These are phyloP conservation scores for Kwoniella mangroviensis DNA, from an alignment of 768 basidiomycete species.

Conservation along the genomic window DNA sequence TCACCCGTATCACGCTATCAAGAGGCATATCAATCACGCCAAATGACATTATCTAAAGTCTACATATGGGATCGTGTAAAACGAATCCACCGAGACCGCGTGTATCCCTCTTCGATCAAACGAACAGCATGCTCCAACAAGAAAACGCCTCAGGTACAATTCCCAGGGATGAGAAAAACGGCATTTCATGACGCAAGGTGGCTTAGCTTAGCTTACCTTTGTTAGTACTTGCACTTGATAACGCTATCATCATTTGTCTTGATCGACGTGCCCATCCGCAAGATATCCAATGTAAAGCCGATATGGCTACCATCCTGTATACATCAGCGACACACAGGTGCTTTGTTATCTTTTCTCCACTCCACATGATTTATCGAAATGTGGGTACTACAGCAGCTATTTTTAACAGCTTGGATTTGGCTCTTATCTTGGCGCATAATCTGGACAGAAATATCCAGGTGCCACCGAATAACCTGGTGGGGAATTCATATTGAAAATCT, in stretches of 20 bases:
- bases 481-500: too few relatives aligned
- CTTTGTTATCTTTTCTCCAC: too few relatives aligned
- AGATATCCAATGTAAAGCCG: too few relatives aligned
- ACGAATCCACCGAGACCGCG: background rate
- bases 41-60: slow-evolving; percentile 3
- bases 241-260: background rate
- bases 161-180: background rate
- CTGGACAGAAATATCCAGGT: too few relatives aligned
- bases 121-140: background rate
- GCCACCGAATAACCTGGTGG: too few relatives aligned
- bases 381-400: too few relatives aligned
- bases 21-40: background rate
- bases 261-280: too few relatives aligned
- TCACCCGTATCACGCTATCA: background rate
- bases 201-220: background rate
- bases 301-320: too few relatives aligned
- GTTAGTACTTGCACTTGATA: background rate
- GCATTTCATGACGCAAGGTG: background rate
- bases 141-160: background rate
- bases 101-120: background rate
- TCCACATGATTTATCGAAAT: too few relatives aligned
- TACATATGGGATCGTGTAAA: background rate
- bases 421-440: too few relatives aligned
- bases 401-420: too few relatives aligned
- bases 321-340: too few relatives aligned